These are phyloP conservation scores for Nemania abortiva DNA, from an alignment of 2,329 filamentous ascomycete genomes.

Conservation along the genomic window DNA sequence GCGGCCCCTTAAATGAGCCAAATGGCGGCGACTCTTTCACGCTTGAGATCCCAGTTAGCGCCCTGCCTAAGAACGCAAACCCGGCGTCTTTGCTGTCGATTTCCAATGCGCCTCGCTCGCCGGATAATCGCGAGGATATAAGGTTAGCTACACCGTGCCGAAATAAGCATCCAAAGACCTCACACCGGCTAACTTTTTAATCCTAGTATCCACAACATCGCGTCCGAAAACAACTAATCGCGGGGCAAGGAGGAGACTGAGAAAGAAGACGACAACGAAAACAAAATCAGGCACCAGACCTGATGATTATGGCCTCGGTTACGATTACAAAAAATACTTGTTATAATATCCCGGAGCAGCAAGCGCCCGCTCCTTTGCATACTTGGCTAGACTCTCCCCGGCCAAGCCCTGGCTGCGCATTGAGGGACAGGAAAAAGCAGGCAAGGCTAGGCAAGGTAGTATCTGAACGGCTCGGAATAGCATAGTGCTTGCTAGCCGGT, in stretches of 20 bases:
- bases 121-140: constrained; percentile 40
- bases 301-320: neutral
- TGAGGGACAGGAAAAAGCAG: too few relatives aligned
- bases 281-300: neutral
- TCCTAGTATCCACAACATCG: constrained; percentile 40
- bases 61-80: constrained; percentile 15
- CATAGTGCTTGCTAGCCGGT: neutral
- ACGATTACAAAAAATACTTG: neutral
- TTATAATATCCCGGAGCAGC: neutral
- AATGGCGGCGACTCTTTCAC: constrained; percentile 1
- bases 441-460: too few relatives aligned
- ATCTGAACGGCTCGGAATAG: neutral
- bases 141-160: constrained; percentile 21
- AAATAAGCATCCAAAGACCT: neutral
- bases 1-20: constrained; percentile 13
- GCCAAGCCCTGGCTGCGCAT: neutral
- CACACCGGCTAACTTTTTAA: neutral
- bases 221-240: constrained; percentile 30
- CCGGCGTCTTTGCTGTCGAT: constrained; percentile 2
- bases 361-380: neutral
- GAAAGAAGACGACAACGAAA: neutral
- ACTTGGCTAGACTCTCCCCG: neutral
- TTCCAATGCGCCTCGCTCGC: constrained; percentile 14
- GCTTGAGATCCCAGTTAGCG: constrained; percentile 19
- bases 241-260: neutral